These are phyloP conservation scores for Apiospora marii DNA, from an alignment of 2,329 filamentous ascomycete genomes.

Conservation along the genomic window DNA sequence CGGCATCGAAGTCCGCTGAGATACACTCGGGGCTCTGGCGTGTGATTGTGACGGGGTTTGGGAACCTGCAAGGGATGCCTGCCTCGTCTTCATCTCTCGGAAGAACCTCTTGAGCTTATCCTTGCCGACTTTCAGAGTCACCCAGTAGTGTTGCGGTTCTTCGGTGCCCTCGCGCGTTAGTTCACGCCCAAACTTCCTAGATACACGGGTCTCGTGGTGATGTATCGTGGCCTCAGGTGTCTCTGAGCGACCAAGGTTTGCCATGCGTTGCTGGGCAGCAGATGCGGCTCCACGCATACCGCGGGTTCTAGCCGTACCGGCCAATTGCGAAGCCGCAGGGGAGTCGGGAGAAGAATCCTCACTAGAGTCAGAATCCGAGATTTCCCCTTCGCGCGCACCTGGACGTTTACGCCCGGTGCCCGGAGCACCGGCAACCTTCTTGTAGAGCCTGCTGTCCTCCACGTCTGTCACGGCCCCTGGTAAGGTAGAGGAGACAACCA, in stretches of 20 bases:
- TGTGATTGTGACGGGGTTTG: constrained; percentile 56
- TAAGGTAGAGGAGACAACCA: constrained; percentile 90
- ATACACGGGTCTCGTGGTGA: constrained; percentile 77
- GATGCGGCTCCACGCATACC: constrained; percentile 89
- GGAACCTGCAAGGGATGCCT: constrained; percentile 50
- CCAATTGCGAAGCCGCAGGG: constrained; percentile 76
- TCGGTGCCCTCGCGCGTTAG: constrained; percentile 80
- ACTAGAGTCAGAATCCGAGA: constrained; percentile 89
- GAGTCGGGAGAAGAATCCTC: constrained; percentile 88
- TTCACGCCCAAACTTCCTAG: constrained; percentile 66
- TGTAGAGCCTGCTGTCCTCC: constrained; percentile 88
- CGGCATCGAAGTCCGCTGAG: constrained; percentile 46
- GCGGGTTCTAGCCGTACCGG: constrained; percentile 84
- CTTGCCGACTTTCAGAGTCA: constrained; percentile 77
- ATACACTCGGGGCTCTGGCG: constrained; percentile 54
- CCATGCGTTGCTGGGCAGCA: constrained; percentile 87
- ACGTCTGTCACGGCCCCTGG: constrained; percentile 82
- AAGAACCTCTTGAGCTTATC: constrained; percentile 75
- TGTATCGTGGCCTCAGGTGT: constrained; percentile 81
- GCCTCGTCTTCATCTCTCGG: constrained; percentile 57
- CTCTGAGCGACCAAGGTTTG: constrained; percentile 81
- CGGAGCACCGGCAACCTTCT: constrained; percentile 69
- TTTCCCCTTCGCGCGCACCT: constrained; percentile 69
- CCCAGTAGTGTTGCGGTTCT: constrained; percentile 71
- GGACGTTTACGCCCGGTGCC: constrained; percentile 64